Percentiles rank a stretch among this genome's conserved stretches.
phyloP scores from a whole-genome alignment of 2,329 filamentous ascomycete species.

The Aureobasidium sp. region DNA sequence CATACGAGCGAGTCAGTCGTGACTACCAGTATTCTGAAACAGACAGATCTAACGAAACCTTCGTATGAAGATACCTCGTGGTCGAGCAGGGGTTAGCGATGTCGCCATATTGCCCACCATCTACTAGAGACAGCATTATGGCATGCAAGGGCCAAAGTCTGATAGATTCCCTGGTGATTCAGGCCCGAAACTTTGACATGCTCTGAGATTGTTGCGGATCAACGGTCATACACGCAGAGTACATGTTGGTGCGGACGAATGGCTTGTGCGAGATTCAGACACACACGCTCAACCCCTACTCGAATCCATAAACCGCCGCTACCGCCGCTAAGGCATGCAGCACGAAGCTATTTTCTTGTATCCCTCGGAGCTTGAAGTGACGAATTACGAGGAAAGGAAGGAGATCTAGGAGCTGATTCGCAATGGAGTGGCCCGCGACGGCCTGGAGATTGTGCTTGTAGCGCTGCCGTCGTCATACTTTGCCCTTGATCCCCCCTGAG shows the following conservation, averaged over 20 bases:
- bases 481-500: not conserved
- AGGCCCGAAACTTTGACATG: conserved; percentile 3
- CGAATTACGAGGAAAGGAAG: not conserved
- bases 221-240: not conserved
- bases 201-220: not conserved
- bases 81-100: not conserved
- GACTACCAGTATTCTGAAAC: not conserved
- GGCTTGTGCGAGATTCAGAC: not conserved
- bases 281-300: not conserved
- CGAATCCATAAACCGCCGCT: not conserved
- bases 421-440: not conserved
- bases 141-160: conserved; percentile 1
- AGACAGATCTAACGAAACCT: not conserved
- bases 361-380: not conserved
- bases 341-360: not conserved
- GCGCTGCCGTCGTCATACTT: not conserved
- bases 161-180: conserved; percentile 4
- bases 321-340: not conserved
- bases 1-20: not conserved
- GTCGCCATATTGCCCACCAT: conserved; percentile 6
- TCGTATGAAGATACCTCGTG: not conserved
- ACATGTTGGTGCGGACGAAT: not conserved
- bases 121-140: conserved; percentile 3
- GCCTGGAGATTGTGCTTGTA: not conserved
- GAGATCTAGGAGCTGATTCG: not conserved